Evolutionary conservation across 257 asterid genomes (phyloP), one percentile per base, ranked within the genome.

Genomic region (Plantago ovata): DNA sequence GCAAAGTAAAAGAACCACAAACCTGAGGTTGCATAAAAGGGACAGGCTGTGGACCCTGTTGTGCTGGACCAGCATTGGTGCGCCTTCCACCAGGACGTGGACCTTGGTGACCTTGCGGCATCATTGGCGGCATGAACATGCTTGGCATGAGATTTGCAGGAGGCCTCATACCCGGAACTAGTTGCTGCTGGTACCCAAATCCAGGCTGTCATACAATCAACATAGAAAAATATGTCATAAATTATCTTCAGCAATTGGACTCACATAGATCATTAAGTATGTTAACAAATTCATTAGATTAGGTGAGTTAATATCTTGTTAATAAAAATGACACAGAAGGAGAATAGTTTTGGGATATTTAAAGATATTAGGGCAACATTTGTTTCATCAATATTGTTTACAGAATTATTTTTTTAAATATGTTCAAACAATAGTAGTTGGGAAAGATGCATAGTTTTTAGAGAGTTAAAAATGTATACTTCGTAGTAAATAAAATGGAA

Each of bases 181-280:
- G 95, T 65, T 92, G 98, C 84, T 92, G 98, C 60, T 88, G 98
- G 74, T 92, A 92, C 49, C 96, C 98, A 68, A 88, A 92, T 53
- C 96, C 98, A 84, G 94, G 86, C 98, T 87, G 81, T 22, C 60
- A 62, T 3, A 22, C 62, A 41, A 11, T 10, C 39, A 54, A n/a
- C 14, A 58, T 9, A 54, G 38, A 51, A 24, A 44, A 38, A 58
- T 41, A 58, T 19, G 32, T 41, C 32, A 28, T 2, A 16, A 23
- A 47, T 9, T 20, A 39, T 18, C 63, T 7, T 23, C 14, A 22
- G 9, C n/a, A 5, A 52, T 22, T 20, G 28, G 36, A 3, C 2
- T 28, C 0, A 6, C 36, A 1, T 28, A 8, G 36, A n/a, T n/a
- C n/a, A n/a, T n/a, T n/a, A n/a, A n/a, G n/a, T n/a, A n/a, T n/a